phyloP scores from a whole-genome alignment of 192 early-diverging fungal species.

The Mortierella alpina region DNA sequence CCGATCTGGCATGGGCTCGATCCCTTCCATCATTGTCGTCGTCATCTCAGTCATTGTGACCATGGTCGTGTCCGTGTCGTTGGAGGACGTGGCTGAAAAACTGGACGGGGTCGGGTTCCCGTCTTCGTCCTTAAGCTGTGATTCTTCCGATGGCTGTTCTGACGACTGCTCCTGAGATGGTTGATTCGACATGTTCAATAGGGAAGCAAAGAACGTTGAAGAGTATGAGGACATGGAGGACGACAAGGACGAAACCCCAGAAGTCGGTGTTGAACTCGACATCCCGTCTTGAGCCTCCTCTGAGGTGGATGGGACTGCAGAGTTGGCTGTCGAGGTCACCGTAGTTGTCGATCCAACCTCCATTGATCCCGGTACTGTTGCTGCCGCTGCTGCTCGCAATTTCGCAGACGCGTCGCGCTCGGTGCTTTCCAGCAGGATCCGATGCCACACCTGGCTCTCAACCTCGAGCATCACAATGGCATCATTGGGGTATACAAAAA shows the following conservation, averaged over 20 bases:
- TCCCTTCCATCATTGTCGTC: conserved; percentile 30
- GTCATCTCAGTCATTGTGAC: not conserved
- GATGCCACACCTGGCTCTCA: conserved; percentile 53
- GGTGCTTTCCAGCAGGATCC: conserved; percentile 5
- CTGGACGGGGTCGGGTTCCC: not conserved
- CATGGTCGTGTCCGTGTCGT: not conserved
- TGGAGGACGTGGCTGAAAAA: not conserved
- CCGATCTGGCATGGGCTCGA: conserved; percentile 8
- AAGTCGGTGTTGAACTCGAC: not conserved
- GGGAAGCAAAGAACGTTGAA: conserved; percentile 38
- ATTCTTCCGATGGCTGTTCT: not conserved
- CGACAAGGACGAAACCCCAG: conserved; percentile 23
- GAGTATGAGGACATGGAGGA: conserved; percentile 32
- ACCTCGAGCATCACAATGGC: conserved; percentile 56
- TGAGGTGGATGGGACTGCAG: not conserved
- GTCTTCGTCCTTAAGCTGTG: not conserved
- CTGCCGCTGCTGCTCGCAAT: not conserved
- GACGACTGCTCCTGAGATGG: not conserved
- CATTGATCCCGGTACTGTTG: not conserved
- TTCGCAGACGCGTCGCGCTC: not conserved
- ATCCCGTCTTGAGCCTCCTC: too few species aligned
- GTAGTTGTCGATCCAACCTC: not conserved
- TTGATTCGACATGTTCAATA: conserved; percentile 19
- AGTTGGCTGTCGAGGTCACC: not conserved
- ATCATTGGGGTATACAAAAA: conserved; percentile 68